A percentile compares a stretch with the other conserved stretches of the same genome.
phyloP scores from a whole-genome alignment of 441 rosid species.

The Arabidopsis lyrata region DNA sequence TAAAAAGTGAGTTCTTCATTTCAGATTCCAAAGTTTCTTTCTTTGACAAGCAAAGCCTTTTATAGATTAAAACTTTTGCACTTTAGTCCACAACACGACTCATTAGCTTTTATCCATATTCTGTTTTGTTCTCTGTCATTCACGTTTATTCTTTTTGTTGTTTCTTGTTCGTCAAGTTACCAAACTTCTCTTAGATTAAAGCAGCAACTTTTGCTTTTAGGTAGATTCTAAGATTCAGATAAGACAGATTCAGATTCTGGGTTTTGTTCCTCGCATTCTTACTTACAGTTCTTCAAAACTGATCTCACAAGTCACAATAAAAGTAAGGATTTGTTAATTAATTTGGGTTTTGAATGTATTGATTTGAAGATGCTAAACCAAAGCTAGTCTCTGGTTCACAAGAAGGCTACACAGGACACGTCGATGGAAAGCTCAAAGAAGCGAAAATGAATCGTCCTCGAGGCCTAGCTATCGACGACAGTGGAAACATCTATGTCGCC shows the following conservation, averaged over 20 bases:
- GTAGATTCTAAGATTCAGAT: not conserved
- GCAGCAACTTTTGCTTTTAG: conserved; percentile 19
- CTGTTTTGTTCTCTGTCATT: conserved; percentile 30
- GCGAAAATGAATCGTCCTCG: conserved; percentile 91
- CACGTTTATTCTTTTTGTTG: conserved; percentile 39
- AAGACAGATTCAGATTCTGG: conserved; percentile 20
- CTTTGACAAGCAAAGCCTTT: conserved; percentile 10
- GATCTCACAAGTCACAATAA: conserved; percentile 14
- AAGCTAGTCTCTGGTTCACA: conserved; percentile 87
- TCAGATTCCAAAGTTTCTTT: conserved; percentile 29
- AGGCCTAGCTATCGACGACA: conserved; percentile 82
- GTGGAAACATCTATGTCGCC: conserved; percentile 93
- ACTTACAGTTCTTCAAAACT: not conserved
- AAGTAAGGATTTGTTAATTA: not conserved
- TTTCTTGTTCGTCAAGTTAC: conserved; percentile 45
- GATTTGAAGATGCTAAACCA: conserved; percentile 76
- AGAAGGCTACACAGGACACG: conserved; percentile 87
- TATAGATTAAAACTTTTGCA: conserved; percentile 28
- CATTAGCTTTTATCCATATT: conserved; percentile 31
- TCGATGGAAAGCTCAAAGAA: conserved; percentile 84
- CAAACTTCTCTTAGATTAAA: conserved; percentile 14
- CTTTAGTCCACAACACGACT: conserved; percentile 63
- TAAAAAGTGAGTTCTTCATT: conserved; percentile 21
- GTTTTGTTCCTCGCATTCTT: not conserved
- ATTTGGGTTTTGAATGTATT: conserved; percentile 2